A percentile compares a stretch with the other conserved stretches of the same genome.
phyloP scores from a whole-genome alignment of 2,329 filamentous ascomycete species.

The Fusarium sp. region DNA sequence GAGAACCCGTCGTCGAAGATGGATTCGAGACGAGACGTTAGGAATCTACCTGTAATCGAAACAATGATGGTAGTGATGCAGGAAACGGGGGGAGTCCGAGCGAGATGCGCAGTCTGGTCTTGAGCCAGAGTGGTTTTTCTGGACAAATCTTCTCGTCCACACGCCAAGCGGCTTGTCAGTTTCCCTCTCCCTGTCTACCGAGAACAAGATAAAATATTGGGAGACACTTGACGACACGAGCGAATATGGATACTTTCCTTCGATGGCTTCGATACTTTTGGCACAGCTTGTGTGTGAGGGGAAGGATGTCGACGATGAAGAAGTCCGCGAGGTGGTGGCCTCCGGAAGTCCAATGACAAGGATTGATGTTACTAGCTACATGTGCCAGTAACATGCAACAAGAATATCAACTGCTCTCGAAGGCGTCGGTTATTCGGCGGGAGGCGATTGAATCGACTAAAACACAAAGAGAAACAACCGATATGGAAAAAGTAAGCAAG shows the following conservation, averaged over 20 bases:
- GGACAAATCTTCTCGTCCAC: background rate
- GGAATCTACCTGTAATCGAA: background rate
- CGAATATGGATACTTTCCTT: background rate
- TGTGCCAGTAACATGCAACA: slow-evolving; percentile 1
- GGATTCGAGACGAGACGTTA: too few species aligned
- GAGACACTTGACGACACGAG: background rate
- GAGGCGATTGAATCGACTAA: background rate
- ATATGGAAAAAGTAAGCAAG: background rate
- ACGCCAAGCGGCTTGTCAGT: background rate
- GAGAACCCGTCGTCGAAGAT: background rate
- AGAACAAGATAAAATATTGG: background rate
- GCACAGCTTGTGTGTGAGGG: background rate
- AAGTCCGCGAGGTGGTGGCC: background rate
- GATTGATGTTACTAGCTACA: slow-evolving; percentile 1
- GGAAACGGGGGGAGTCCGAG: background rate
- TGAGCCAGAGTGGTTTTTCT: background rate
- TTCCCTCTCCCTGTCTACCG: background rate
- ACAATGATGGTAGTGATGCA: background rate
- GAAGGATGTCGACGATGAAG: background rate
- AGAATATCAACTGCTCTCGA: background rate
- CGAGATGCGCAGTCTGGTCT: background rate
- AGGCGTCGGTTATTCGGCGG: background rate
- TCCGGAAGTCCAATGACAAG: slow-evolving; percentile 11
- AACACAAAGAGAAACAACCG: background rate
- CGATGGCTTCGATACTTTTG: background rate